Evolutionary conservation across 768 basidiomycete genomes (phyloP), one percentile per base, ranked within the genome.

Genomic region (Lactarius hatsudake): DNA sequence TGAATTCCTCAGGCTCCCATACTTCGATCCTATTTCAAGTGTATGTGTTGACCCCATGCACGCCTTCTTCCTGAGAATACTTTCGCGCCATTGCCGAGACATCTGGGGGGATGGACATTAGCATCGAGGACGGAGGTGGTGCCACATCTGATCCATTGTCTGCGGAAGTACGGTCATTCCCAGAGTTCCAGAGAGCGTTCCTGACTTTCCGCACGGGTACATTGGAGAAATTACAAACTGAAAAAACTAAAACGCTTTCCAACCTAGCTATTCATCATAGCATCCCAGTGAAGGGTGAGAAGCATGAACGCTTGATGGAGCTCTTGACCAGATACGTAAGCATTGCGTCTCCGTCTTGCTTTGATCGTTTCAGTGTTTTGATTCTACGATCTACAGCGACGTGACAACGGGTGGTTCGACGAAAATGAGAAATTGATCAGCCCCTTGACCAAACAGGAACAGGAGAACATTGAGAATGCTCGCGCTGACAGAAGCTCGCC

Each of bases 21-120:
- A 59, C 70, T 48, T 66, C 71, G 13, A 67, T 53, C 18, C 61
- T 40, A 20, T 70, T 65, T 62, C 28, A 62, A 18, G 48, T 73
- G 6, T 59, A 10, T 59, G 58, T 20, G 61, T 73, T 15, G 75
- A 75, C 40, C 15, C 72, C 30, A 75, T 75, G 75, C 75, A 75
- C 65, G 45, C 55, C 20, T 43, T 74, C 10, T 64, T 70, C 20
- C 40, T 74, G 13, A 65, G 71, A 18, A 26, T 34, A 5, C 67
- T 72, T 17, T 54, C 54, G 20, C 62, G 57, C 17, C 71, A 72
- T 58, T 72, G 71, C 55, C 13, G 45, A 48, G 61, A 59, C 42
- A 59, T 73, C 13, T 62, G 65, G 43, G 48, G 45, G 10, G n/a
- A 48, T 48, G 45, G 45, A 48, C 7, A 7, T 48, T 20, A 48